These are phyloP conservation scores for Coemansia sp. DNA, from an alignment of 192 early-diverging fungal species.

Conservation along the genomic window DNA sequence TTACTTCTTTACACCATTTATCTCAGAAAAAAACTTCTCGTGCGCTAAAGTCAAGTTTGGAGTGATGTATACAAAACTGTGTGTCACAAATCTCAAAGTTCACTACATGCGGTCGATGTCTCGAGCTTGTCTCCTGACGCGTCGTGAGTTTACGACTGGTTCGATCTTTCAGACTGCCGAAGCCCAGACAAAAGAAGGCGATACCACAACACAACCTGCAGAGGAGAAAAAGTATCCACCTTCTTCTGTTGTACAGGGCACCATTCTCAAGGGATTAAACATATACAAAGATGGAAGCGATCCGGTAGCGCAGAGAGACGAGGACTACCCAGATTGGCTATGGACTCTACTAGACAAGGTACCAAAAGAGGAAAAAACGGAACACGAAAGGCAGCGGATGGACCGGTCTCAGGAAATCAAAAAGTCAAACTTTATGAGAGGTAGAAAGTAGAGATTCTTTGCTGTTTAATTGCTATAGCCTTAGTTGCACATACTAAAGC, in stretches of 20 bases:
- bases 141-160: neutral
- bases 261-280: constrained; percentile 83
- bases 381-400: constrained; percentile 62
- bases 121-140: neutral
- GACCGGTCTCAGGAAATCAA: constrained; percentile 64
- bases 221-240: constrained; percentile 3
- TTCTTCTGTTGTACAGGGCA: constrained; percentile 69
- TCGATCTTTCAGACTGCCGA: neutral
- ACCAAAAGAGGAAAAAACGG: constrained; percentile 21
- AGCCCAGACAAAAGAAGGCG: constrained; percentile 2
- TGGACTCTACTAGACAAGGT: constrained; percentile 73
- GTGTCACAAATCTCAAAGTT: neutral
- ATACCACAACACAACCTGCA: constrained; percentile 2
- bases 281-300: constrained; percentile 81
- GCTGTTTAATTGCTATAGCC: neutral
- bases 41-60: neutral
- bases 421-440: constrained; percentile 73
- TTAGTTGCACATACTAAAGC: neutral
- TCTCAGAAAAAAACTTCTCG: neutral
- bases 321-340: constrained; percentile 91
- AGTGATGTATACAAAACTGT: neutral
- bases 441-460: constrained; percentile 60
- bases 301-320: constrained; percentile 79
- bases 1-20: neutral
- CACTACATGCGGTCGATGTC: neutral